Base-by-base conservation (phyloP, 495 filamentous ascomycete genomes). In the Aspergillus coremiiformis region DNA sequence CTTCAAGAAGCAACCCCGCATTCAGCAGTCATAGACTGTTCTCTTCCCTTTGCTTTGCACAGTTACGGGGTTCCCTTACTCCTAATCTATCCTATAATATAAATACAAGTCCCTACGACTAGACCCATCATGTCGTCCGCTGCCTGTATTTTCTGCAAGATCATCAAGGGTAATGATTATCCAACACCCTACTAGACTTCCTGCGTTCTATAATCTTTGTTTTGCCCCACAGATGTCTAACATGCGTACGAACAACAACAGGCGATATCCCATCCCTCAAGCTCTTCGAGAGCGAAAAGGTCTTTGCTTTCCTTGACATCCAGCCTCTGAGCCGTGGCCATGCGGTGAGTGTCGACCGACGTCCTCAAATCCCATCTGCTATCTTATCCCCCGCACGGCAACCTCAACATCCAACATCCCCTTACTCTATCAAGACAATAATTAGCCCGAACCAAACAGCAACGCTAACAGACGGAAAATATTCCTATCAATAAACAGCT, bases 301-400 rank as follows among this genome's bases (percentile, higher is more conserved):
- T 93, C 53, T 78, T 96, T 59, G 93, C 93, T 5, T 99, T 99
- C 75, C 85, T 99, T 58, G 93, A 99, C 71, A 95, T 97, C 73
- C 80, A 86, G 58, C 93, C 93, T 14, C 74, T 96, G 3, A 87
- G 83, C 66, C 76, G 76, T 51, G 91, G 93, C 42, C 91, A 97
- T 63, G 84, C 87, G 51, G 87, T 91, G 69, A 64, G 76, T 62
- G 33, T 9, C 35, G 12, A 26, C 44, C 35, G 12, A 26, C 44
- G n/a, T 33, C 21, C 17, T 19, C 46, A 15, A 48, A 27, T 53
- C 7, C 4, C 23, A 23, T 29, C 3, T 22, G 15, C 4, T 15
- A 12, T 35, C 0, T 11, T 48, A 48, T 57, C 58, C 61, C 58
- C 63, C 58, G 59, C 63, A 60, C 60, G 22, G 21, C 22, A 57